Evolutionary conservation across 768 basidiomycete genomes (phyloP).

Genomic region (Serpula lacrymans): DNA sequence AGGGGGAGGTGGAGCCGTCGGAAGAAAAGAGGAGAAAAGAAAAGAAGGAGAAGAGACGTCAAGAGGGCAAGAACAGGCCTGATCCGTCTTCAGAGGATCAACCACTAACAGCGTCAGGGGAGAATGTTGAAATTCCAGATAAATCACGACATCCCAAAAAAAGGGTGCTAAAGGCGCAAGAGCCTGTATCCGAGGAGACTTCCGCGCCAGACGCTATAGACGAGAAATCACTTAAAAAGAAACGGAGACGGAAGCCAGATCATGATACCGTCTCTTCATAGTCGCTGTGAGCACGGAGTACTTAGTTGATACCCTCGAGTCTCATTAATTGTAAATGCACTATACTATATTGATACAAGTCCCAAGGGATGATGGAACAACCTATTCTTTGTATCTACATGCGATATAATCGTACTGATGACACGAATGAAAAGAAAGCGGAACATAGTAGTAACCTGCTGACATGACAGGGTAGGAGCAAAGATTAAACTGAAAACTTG

Average conservation of each 20-base stretch:
- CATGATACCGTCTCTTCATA: too few relatives aligned
- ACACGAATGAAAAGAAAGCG: not conserved
- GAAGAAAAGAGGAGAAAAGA: not conserved
- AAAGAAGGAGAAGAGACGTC: conserved; percentile 6
- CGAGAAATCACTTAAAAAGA: too few relatives aligned
- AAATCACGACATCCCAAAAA: too few relatives aligned
- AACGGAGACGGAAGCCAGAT: too few relatives aligned
- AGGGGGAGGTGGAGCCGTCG: not conserved
- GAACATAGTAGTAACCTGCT: not conserved
- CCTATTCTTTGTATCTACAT: conserved; percentile 1
- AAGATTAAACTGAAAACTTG: conserved; percentile 1
- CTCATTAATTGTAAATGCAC: too few relatives aligned
- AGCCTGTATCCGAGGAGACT: too few relatives aligned
- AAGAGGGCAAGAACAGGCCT: conserved; percentile 2
- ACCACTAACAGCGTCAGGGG: too few relatives aligned
- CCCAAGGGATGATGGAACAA: not conserved
- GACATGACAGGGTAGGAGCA: not conserved
- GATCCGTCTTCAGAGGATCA: not conserved
- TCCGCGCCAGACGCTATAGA: too few relatives aligned
- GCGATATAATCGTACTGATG: not conserved
- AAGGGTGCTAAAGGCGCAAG: too few relatives aligned
- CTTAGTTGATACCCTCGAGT: too few relatives aligned
- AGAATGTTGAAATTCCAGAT: too few relatives aligned
- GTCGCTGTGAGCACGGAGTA: too few relatives aligned
- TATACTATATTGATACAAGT: not conserved